Percentiles rank a stretch among this genome's conserved stretches.
These are phyloP conservation scores for Thraustotheca clavata DNA, from an alignment of 352 stramenopile species.

Conservation along the genomic window DNA sequence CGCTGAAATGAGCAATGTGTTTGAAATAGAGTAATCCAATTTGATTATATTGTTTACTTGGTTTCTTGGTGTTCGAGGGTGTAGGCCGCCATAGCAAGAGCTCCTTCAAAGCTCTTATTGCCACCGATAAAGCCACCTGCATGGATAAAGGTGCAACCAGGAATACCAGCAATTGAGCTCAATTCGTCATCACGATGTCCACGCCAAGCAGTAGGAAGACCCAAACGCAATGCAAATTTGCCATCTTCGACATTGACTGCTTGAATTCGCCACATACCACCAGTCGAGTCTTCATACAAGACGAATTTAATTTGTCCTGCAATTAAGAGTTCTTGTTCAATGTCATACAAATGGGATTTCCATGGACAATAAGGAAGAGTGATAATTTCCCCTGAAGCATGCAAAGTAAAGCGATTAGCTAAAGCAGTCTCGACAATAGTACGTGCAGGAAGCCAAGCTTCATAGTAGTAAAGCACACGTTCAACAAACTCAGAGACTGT, in stretches of 20 bases:
- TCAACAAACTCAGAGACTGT: constrained; percentile 93
- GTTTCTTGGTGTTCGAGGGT: constrained; percentile 32
- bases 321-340: constrained; percentile 90
- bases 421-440: constrained; percentile 91
- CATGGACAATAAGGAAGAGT: constrained; percentile 91
- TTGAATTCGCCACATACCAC: constrained; percentile 94
- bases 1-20: constrained; percentile 66
- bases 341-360: constrained; percentile 94
- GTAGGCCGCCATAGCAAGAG: constrained; percentile 89
- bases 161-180: constrained; percentile 78
- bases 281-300: constrained; percentile 91
- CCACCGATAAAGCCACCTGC: constrained; percentile 98
- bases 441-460: constrained; percentile 91
- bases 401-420: constrained; percentile 71
- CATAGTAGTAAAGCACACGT: constrained; percentile 84
- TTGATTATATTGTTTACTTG: not conserved
- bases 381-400: constrained; percentile 92
- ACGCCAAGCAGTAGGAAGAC: constrained; percentile 88
- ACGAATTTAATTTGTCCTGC: constrained; percentile 94
- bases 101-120: constrained; percentile 94
- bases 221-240: constrained; percentile 90
- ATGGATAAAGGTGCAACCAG: constrained; percentile 95
- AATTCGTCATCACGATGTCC: constrained; percentile 93
- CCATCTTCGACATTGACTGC: constrained; percentile 90
- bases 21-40: not conserved